A percentile compares a stretch with the other conserved stretches of the same genome.
phyloP scores from a whole-genome alignment of 2,329 filamentous ascomycete genomes.

The Hypoxylon sp. region DNA sequence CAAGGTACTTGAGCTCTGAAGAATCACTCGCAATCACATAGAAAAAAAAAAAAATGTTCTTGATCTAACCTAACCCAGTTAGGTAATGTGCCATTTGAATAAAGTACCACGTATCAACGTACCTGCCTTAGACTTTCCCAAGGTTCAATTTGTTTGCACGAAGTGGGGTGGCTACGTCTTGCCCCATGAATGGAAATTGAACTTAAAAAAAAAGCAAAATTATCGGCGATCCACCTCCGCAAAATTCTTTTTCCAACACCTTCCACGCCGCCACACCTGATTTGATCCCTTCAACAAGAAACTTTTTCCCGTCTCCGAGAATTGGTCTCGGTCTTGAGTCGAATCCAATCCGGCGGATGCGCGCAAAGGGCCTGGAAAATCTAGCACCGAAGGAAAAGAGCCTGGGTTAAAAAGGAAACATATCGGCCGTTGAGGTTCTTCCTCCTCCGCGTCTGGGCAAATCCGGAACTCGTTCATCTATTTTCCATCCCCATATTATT shows the following conservation, averaged over 20 bases:
- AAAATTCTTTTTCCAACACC: slow-evolving; percentile 53
- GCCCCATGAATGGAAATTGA: not conserved
- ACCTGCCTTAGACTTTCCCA: slow-evolving; percentile 7
- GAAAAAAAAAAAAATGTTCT: not conserved
- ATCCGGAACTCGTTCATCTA: slow-evolving; percentile 47
- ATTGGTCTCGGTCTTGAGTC: slow-evolving; percentile 31
- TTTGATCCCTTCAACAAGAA: slow-evolving; percentile 43
- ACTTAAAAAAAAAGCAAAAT: slow-evolving; percentile 8
- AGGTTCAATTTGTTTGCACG: slow-evolving; percentile 11
- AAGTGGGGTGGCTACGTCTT: slow-evolving; percentile 7
- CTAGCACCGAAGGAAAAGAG: slow-evolving; percentile 26
- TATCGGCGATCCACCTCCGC: slow-evolving; percentile 31
- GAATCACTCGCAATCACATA: not conserved
- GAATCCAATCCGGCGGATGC: slow-evolving; percentile 13
- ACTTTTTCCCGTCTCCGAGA: slow-evolving; percentile 47
- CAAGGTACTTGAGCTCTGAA: not conserved
- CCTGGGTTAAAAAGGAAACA: slow-evolving; percentile 28
- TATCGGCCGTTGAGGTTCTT: slow-evolving; percentile 49
- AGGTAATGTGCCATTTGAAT: not conserved
- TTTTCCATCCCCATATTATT: slow-evolving; percentile 51
- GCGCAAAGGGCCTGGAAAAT: slow-evolving; percentile 7
- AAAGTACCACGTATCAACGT: not conserved
- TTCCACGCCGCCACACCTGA: slow-evolving; percentile 41
- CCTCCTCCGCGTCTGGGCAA: slow-evolving; percentile 49
- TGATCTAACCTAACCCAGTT: slow-evolving; percentile 6